Conservation (phyloP, 2,329 filamentous ascomycete genomes). For the Dactylellina parvicollis region DNA sequence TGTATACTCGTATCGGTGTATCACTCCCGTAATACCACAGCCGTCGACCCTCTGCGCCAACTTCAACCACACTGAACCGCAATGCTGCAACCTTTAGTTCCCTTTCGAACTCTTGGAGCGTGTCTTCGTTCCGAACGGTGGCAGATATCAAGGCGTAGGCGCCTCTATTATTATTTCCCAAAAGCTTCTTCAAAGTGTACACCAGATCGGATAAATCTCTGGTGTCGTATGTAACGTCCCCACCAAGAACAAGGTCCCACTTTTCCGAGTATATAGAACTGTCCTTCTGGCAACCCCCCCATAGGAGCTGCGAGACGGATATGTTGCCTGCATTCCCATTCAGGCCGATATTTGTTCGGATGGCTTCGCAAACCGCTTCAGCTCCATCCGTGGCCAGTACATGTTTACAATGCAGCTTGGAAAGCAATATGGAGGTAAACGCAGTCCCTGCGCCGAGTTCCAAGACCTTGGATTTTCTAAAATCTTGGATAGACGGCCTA, state of each 20-base stretch:
- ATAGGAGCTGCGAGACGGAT: constrained; percentile 25
- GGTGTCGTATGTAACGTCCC: constrained; percentile 81
- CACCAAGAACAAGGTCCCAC: constrained; percentile 75
- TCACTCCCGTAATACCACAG: constrained; percentile 47
- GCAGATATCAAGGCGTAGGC: constrained; percentile 74
- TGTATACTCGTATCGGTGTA: constrained; percentile 39
- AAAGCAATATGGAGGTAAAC: constrained; percentile 77
- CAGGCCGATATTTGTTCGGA: constrained; percentile 74
- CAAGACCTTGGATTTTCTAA: constrained; percentile 65
- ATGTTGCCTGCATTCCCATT: constrained; percentile 64
- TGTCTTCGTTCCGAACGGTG: constrained; percentile 75
- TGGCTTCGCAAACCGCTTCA: constrained; percentile 73
- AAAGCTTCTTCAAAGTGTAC: constrained; percentile 71
- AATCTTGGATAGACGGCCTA: constrained; percentile 49
- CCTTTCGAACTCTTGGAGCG: constrained; percentile 71
- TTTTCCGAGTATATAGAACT: constrained; percentile 61
- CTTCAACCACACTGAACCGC: neutral
- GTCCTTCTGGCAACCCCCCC: constrained; percentile 58
- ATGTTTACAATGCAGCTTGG: constrained; percentile 71
- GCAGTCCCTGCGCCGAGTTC: constrained; percentile 82
- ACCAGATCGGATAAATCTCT: constrained; percentile 72
- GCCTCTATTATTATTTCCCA: constrained; percentile 64
- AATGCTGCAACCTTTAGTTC: constrained; percentile 1
- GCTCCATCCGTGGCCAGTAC: constrained; percentile 79
- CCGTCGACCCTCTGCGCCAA: neutral